Evolutionary conservation across 108 stramenopile genomes (phyloP).

Genomic region (Skeletonema marinoi): DNA sequence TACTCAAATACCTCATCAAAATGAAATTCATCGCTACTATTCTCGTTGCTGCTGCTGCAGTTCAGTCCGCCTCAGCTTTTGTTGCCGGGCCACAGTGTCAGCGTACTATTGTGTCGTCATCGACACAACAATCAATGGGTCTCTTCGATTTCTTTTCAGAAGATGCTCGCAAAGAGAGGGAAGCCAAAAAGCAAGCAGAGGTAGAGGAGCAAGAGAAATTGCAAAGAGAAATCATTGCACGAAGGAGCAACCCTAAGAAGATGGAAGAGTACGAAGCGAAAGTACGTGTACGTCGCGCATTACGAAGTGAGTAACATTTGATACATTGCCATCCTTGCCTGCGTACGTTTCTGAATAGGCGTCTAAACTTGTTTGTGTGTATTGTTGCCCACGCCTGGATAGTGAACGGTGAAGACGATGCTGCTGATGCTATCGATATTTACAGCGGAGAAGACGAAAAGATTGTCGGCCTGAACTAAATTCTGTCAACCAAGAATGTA

Average conservation of each 20-base stretch:
- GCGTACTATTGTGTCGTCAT: conserved; percentile 11
- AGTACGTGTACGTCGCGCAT: conserved; percentile 17
- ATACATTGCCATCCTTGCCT: background rate
- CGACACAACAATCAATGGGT: conserved; percentile 40
- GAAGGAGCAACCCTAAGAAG: conserved; percentile 37
- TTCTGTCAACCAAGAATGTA: background rate
- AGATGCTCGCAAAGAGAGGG: conserved; percentile 31
- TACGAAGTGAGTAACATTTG: conserved; percentile 4
- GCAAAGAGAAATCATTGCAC: conserved; percentile 55
- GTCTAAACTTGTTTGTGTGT: background rate
- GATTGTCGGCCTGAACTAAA: conserved; percentile 5
- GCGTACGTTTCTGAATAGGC: background rate
- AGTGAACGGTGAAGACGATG: conserved; percentile 20
- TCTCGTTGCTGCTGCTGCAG: background rate
- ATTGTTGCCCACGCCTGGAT: background rate
- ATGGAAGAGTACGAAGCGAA: conserved; percentile 30
- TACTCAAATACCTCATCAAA: background rate
- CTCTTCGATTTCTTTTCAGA: conserved; percentile 63
- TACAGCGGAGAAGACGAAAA: conserved; percentile 17
- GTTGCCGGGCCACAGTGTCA: background rate
- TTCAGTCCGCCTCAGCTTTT: conserved; percentile 13
- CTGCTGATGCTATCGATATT: background rate
- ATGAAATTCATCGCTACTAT: background rate
- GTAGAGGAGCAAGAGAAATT: conserved; percentile 55
- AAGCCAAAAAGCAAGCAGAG: conserved; percentile 39